phyloP scores from a whole-genome alignment of 352 stramenopile genomes.

The Phytophthora pinifolia region DNA sequence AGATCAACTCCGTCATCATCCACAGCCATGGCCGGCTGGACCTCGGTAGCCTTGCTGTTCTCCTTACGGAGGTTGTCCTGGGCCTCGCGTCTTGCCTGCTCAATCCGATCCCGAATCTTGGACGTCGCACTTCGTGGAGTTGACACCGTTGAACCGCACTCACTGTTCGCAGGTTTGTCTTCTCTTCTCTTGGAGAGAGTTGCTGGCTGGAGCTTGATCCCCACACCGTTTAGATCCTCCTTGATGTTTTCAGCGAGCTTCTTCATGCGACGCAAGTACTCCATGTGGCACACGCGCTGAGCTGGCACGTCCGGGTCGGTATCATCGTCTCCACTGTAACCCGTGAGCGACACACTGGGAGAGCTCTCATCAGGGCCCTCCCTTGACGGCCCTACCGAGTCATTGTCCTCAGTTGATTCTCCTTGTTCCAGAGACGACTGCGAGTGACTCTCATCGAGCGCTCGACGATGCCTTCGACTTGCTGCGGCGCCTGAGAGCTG shows the following conservation, averaged over 20 bases:
- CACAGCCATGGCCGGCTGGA: neutral
- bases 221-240: constrained; percentile 42
- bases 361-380: constrained; percentile 4
- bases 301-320: constrained; percentile 41
- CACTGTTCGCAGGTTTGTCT: neutral
- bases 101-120: constrained; percentile 36
- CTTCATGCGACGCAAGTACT: constrained; percentile 71
- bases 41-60: constrained; percentile 7
- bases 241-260: constrained; percentile 66
- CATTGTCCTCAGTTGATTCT: constrained; percentile 13
- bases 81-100: constrained; percentile 34
- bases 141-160: constrained; percentile 11
- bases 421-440: constrained; percentile 2
- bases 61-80: constrained; percentile 12
- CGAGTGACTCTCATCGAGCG: constrained; percentile 31
- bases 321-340: constrained; percentile 36
- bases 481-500: neutral
- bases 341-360: constrained; percentile 4
- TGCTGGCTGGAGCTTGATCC: constrained; percentile 4
- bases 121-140: constrained; percentile 28
- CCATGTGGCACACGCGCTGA: constrained; percentile 65
- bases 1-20: constrained; percentile 20
- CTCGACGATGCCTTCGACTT: constrained; percentile 26
- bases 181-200: constrained; percentile 8
- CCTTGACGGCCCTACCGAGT: constrained; percentile 7